Conservation (phyloP, 2,329 filamentous ascomycete species). For the Monosporascus sp. region DNA sequence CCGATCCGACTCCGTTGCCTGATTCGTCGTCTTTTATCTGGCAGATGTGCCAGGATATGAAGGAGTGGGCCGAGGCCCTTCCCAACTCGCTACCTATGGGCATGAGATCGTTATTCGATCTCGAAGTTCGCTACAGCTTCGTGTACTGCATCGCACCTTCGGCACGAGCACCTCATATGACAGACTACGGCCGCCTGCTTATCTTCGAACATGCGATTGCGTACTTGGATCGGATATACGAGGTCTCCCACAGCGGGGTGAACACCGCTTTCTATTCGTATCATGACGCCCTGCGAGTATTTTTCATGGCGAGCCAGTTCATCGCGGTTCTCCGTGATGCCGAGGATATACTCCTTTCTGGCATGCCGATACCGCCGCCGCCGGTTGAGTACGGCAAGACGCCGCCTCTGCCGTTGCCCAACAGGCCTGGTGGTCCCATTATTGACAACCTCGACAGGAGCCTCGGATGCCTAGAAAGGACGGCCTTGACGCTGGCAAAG, state of each 20-base stretch:
- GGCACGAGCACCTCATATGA: slow-evolving; percentile 64
- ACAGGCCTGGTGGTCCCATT: slow-evolving; percentile 32
- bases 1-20: slow-evolving; percentile 60
- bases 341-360: slow-evolving; percentile 50
- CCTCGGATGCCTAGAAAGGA: slow-evolving; percentile 47
- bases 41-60: slow-evolving; percentile 71
- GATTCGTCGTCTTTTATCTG: slow-evolving; percentile 69
- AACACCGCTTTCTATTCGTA: slow-evolving; percentile 72
- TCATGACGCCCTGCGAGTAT: slow-evolving; percentile 79
- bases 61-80: slow-evolving; percentile 74
- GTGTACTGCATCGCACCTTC: slow-evolving; percentile 85
- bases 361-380: slow-evolving; percentile 39
- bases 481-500: slow-evolving; percentile 47
- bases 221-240: slow-evolving; percentile 72
- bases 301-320: slow-evolving; percentile 65
- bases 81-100: slow-evolving; percentile 58
- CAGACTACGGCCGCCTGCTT: slow-evolving; percentile 69
- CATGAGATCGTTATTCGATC: slow-evolving; percentile 72
- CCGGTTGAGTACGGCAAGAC: slow-evolving; percentile 39
- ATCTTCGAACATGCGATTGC: slow-evolving; percentile 82
- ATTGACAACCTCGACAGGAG: slow-evolving; percentile 51
- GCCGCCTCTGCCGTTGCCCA: slow-evolving; percentile 48
- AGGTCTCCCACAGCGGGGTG: slow-evolving; percentile 54
- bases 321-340: slow-evolving; percentile 54
- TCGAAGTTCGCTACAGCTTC: slow-evolving; percentile 86